Base-by-base conservation (phyloP, 192 early-diverging fungal genomes). In the Pilaira anomala region DNA sequence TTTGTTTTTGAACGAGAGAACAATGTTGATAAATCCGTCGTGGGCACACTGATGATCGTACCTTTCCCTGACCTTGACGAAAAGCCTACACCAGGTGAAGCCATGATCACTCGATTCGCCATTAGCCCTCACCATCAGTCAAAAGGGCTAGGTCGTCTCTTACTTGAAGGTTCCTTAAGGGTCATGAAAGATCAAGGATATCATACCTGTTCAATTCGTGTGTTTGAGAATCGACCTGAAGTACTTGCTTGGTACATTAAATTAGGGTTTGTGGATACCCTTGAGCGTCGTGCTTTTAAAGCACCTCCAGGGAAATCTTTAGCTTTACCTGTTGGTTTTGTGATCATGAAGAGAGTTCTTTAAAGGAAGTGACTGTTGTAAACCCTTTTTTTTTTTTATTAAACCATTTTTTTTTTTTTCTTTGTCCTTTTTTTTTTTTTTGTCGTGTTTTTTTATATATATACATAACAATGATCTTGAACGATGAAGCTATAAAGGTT, bases 81-180 rank as follows among this genome's bases (percentile, higher is more conserved):
- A 11, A 45, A 45, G 0, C 21, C 26, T 14, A 42, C 40, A 28
- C 41, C 40, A 42, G 42, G 42, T 26, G 58, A 60, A 44, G 58
- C 58, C 21, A 45, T 45, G 58, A 46, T 60, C 22, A 42, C 41
- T 14, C 21, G 40, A 6, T 42, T 60, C 14, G 39, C 58, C 16
- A 40, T 60, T 7, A 36, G 41, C 22, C 58, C 58, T 22, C 25
- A 24, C 21, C 41, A 60, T 28, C 58, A 60, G n/a, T 60, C 58
- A 0, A 45, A 45, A 7, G 58, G 58, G 6, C 22, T 60, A 0
- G 58, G 58, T 1, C 41, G 42, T n/a, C 42, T 42, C 2, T 2
- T 46, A 12, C 21, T 60, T 9, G 24, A 44, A 8, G 42, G 19
- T 9, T 48, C 42, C 0, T 25, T 45, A 11, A 24, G 28, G 3